These are phyloP conservation scores for Cercospora nicotianae DNA, from an alignment of 2,329 filamentous ascomycete genomes.

Conservation along the genomic window DNA sequence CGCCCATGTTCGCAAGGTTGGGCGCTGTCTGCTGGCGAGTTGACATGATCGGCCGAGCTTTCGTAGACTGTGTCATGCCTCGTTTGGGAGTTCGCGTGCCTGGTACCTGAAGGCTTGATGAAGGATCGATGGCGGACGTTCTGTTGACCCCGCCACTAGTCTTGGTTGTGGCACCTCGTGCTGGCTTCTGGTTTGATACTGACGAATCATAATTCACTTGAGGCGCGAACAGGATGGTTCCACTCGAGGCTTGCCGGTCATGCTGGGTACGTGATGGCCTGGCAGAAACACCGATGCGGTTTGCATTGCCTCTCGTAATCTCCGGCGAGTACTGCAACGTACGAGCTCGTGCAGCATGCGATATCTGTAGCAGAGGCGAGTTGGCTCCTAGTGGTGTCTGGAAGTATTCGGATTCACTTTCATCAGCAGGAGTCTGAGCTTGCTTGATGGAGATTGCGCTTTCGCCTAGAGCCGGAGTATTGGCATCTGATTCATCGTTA, in stretches of 20 bases:
- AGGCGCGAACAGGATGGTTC: slow-evolving; percentile 85
- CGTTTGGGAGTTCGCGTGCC: slow-evolving; percentile 41
- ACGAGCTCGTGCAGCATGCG: slow-evolving; percentile 29
- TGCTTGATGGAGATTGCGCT: slow-evolving; percentile 36
- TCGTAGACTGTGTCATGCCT: slow-evolving; percentile 33
- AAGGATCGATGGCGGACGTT: slow-evolving; percentile 36
- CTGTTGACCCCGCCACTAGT: slow-evolving; percentile 36
- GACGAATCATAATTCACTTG: slow-evolving; percentile 36
- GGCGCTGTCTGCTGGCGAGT: slow-evolving; percentile 41
- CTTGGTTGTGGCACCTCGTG: slow-evolving; percentile 30
- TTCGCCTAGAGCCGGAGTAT: slow-evolving; percentile 37
- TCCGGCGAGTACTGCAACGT: slow-evolving; percentile 30
- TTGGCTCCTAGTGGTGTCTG: slow-evolving; percentile 41
- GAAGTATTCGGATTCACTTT: slow-evolving; percentile 46
- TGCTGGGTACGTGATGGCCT: slow-evolving; percentile 50
- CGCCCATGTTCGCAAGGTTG: slow-evolving; percentile 6
- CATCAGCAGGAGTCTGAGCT: slow-evolving; percentile 29
- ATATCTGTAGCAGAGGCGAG: slow-evolving; percentile 30
- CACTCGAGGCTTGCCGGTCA: slow-evolving; percentile 72
- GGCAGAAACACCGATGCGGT: slow-evolving; percentile 27
- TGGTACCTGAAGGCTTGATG: slow-evolving; percentile 28
- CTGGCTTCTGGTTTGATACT: slow-evolving; percentile 35
- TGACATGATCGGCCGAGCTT: slow-evolving; percentile 59
- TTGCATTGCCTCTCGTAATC: slow-evolving; percentile 29
- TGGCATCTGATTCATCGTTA: slow-evolving; percentile 60